Evolutionary conservation across 164 flowering plant genomes (phyloP), one percentile per base, ranked within the genome.

Genomic region (Annona cherimola): DNA sequence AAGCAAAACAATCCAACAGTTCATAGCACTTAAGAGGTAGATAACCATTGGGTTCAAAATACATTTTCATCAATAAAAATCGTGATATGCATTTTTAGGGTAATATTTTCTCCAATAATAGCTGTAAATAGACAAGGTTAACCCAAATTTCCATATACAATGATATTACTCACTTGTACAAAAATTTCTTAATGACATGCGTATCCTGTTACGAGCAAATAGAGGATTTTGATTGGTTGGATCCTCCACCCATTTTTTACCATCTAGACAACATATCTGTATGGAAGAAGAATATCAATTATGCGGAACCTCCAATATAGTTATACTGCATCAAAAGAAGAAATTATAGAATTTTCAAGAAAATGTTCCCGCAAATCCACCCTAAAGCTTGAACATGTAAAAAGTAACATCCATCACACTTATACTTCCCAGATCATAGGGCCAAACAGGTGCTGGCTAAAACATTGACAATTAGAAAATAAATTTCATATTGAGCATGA

Each of bases 181-280:
- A 20, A 81, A 67, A 14, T 80, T 72, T 45, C 75, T 72, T 45
- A 94, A 76, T 68, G 89, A 81, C 86, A 77, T 81, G 43, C 96
- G 84, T 69, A 94, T 94, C 80, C 98, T 83, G 76, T 89, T 92
- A 61, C 98, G 89, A 71, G 89, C 86, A 80, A 79, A 94, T 46
- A 86, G 71, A 26, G 74, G 76, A 74, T 82, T 94, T 77, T 75
- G 81, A 80, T 94, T 94, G 72, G 98, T 81, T 73, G 98, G 98
- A 80, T 94, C 98, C 80, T 94, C 98, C 78, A 94, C 97, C 97
- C 97, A 94, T 46, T 85, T 81, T 68, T 74, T 86, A 63, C 79
- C 63, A 70, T 69, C 79, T 57, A 70, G 78, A 78, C 70, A 74
- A 71, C 97, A 94, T 77, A 92, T 86, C 98, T 94, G 83, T 71